phyloP scores from a whole-genome alignment of 2,329 filamentous ascomycete genomes.

The Penicillium corylophilum region DNA sequence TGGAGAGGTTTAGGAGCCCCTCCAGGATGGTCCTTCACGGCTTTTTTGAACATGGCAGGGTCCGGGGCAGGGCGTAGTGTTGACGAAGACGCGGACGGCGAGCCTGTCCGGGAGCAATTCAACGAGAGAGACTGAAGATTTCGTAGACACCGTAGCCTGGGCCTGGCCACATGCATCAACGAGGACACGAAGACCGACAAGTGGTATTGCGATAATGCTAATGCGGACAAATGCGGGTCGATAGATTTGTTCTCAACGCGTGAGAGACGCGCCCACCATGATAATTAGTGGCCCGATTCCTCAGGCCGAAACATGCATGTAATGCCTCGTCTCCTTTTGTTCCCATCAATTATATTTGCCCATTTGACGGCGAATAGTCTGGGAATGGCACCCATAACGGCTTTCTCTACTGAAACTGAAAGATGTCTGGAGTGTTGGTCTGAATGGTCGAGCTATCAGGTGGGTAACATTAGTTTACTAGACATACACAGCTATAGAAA shows the following conservation, averaged over 20 bases:
- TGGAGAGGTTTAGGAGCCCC: constrained; percentile 34
- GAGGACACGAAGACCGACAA: background rate
- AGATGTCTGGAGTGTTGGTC: too few species aligned
- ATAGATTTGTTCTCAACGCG: background rate
- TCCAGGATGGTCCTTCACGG: constrained; percentile 39
- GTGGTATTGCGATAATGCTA: background rate
- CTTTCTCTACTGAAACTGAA: too few species aligned
- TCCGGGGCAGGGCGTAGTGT: constrained; percentile 20
- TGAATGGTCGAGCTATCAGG: too few species aligned
- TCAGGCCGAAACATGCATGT: background rate
- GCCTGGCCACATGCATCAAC: constrained; percentile 31
- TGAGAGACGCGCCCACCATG: background rate
- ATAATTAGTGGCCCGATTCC: background rate
- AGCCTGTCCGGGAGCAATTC: constrained; percentile 18
- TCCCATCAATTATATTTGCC: too few species aligned
- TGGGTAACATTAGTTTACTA: too few species aligned
- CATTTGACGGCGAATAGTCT: background rate
- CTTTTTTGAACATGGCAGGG: constrained; percentile 41
- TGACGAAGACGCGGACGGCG: constrained; percentile 28
- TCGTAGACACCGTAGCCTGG: constrained; percentile 17
- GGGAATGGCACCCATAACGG: too few species aligned
- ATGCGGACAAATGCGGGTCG: background rate
- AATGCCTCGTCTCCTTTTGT: too few species aligned
- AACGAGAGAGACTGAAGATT: constrained; percentile 22
- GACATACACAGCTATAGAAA: too few species aligned